phyloP scores from a whole-genome alignment of 2,329 filamentous ascomycete genomes.

The Neofusicoccum parvum region DNA sequence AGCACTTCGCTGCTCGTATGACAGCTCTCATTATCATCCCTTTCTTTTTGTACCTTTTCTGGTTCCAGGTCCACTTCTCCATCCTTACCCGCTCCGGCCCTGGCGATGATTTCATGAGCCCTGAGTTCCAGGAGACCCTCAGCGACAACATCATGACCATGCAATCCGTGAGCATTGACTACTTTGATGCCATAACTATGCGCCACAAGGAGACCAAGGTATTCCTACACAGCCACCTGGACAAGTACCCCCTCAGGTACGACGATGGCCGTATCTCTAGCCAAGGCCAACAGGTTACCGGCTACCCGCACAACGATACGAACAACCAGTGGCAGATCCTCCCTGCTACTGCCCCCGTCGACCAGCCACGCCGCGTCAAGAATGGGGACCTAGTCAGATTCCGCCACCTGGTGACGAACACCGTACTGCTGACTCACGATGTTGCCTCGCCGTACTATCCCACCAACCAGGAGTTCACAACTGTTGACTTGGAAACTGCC shows the following conservation, averaged over 20 bases:
- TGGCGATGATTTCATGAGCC: conserved; percentile 98
- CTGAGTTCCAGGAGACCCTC: conserved; percentile 95
- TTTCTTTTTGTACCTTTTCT: conserved; percentile 98
- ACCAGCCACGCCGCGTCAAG: conserved; percentile 66
- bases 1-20: conserved; percentile 88
- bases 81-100: conserved; percentile 87
- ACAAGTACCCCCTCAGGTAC: conserved; percentile 89
- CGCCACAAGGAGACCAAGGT: conserved; percentile 97
- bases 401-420: conserved; percentile 82
- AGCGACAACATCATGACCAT: conserved; percentile 92
- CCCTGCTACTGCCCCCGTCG: conserved; percentile 60
- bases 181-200: conserved; percentile 84
- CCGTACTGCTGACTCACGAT: conserved; percentile 87
- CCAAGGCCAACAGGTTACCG: conserved; percentile 95
- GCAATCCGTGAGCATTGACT: conserved; percentile 83
- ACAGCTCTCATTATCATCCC: conserved; percentile 85
- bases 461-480: conserved; percentile 98
- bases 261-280: conserved; percentile 97
- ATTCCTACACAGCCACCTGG: conserved; percentile 90
- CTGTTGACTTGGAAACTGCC: conserved; percentile 71
- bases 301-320: conserved; percentile 96
- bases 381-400: conserved; percentile 87
- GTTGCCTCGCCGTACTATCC: conserved; percentile 95
- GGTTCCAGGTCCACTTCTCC: conserved; percentile 99
- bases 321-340: conserved; percentile 98